Evolutionary conservation across 2,329 filamentous ascomycete genomes (phyloP).

Genomic region (Aureobasidium sp.): DNA sequence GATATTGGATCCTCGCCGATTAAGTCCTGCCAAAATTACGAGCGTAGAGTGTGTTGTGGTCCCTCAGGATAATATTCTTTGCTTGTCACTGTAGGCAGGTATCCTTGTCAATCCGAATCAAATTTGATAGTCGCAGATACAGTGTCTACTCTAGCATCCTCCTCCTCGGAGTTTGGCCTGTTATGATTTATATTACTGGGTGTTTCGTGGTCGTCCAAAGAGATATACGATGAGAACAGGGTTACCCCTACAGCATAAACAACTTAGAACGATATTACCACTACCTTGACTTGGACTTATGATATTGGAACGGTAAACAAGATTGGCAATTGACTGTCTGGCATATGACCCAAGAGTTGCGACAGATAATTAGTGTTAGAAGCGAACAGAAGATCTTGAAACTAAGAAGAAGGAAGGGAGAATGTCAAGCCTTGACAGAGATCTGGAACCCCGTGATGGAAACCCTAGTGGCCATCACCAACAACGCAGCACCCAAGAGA

Average conservation of each 20-base stretch:
- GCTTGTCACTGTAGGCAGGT: too few relatives aligned
- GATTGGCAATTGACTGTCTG: background rate
- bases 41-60: background rate
- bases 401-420: background rate
- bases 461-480: slow-evolving; percentile 15
- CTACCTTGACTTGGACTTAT: too few relatives aligned
- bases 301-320: background rate
- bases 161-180: background rate
- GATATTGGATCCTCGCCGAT: too few relatives aligned
- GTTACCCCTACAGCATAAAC: background rate
- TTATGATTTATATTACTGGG: background rate
- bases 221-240: background rate
- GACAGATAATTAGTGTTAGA: too few relatives aligned
- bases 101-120: background rate
- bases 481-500: slow-evolving; percentile 16
- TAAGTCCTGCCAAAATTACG: background rate
- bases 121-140: background rate
- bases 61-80: background rate
- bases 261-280: too few relatives aligned
- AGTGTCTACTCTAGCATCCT: too few relatives aligned
- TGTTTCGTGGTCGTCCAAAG: background rate
- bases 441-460: slow-evolving; percentile 3
- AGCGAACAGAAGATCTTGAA: background rate
- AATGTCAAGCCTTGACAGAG: slow-evolving; percentile 10
- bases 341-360: background rate